Evolutionary conservation across 2,329 filamentous ascomycete species (phyloP).

Genomic region (Leptographium wingfieldii): DNA sequence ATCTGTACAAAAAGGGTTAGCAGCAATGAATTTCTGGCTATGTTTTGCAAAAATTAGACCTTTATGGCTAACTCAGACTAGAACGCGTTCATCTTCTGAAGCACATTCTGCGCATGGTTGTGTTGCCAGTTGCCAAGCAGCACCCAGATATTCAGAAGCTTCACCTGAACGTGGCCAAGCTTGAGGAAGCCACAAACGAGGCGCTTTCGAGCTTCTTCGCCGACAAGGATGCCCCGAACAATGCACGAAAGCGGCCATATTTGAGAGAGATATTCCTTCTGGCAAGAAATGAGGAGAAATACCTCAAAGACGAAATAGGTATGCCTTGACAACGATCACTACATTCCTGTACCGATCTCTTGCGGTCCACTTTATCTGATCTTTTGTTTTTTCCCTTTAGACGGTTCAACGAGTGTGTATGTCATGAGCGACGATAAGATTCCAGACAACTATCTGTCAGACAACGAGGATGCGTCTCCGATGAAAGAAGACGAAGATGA

Average conservation of each 20-base stretch:
- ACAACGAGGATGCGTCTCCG: slow-evolving; percentile 29
- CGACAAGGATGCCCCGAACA: slow-evolving; percentile 40
- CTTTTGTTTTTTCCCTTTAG: slow-evolving; percentile 18
- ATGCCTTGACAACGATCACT: slow-evolving; percentile 2
- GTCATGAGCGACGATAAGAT: slow-evolving; percentile 41
- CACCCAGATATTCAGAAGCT: slow-evolving; percentile 40
- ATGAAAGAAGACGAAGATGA: slow-evolving; percentile 32
- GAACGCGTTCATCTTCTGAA: slow-evolving; percentile 46
- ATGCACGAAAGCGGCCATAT: slow-evolving; percentile 40
- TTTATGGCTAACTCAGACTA: slow-evolving; percentile 17
- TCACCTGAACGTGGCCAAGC: slow-evolving; percentile 38
- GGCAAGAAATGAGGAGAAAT: slow-evolving; percentile 43
- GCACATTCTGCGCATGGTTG: slow-evolving; percentile 47
- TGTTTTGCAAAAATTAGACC: not conserved
- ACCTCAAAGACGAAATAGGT: slow-evolving; percentile 45
- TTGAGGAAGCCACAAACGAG: slow-evolving; percentile 47
- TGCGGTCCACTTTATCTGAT: no score
- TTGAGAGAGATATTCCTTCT: slow-evolving; percentile 51
- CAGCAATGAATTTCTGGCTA: not conserved
- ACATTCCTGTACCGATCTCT: not conserved
- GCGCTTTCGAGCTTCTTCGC: slow-evolving; percentile 45
- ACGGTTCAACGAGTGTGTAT: slow-evolving; percentile 32
- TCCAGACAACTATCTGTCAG: slow-evolving; percentile 32
- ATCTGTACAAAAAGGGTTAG: slow-evolving; percentile 54
- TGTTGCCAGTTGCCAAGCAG: slow-evolving; percentile 35